Evolutionary conservation across 1,139 yeast species (phyloP), one percentile per base, ranked within the genome.

Genomic region (Nematodospora anomalae): DNA sequence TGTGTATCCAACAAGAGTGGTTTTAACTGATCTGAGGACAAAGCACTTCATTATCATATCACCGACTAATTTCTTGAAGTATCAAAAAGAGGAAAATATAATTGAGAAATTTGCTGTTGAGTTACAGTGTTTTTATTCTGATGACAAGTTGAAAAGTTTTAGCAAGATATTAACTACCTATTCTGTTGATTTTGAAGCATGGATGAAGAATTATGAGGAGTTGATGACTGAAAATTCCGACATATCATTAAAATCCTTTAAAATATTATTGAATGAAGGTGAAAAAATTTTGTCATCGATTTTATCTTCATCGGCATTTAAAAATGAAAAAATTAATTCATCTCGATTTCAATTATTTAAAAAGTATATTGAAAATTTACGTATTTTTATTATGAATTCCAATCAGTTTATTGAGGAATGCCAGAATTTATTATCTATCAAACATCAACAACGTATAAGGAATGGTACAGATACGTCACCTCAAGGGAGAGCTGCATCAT

Each of bases 391-490:
- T 22, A 59, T 60, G 1, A 55, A 60, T 21, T 75, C 82, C 0
- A 70, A 69, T 33, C 56, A 53, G 4, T 80, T 85, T 71, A 66
- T 74, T 16, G 82, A 76, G 14, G 72, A 73, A 29, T 83, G 85
- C 24, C 81, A 78, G 43, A 60, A 60, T 3, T 54, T 81, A 13
- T 52, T 82, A 33, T 55, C 79, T 1, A 60, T 61, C 52, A 68
- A 74, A 40, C 79, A 76, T 43, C 79, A 74, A 40, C 79, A 72
- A 40, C 57, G 81, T 26, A 74, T 70, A 40, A 52, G 74, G 39
- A 55, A 57, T 38, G 53, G 52, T 2, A 49, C 43, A 28, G 41
- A 43, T 26, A 16, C 28, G 4, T 7, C 30, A 8, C 27, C 27
- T 8, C 29, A 33, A 12, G 39, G 34, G 26, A 34, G 36, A 12